Evolutionary conservation across 345 rosid genomes (phyloP).

Genomic region (Syzygium jambos): DNA sequence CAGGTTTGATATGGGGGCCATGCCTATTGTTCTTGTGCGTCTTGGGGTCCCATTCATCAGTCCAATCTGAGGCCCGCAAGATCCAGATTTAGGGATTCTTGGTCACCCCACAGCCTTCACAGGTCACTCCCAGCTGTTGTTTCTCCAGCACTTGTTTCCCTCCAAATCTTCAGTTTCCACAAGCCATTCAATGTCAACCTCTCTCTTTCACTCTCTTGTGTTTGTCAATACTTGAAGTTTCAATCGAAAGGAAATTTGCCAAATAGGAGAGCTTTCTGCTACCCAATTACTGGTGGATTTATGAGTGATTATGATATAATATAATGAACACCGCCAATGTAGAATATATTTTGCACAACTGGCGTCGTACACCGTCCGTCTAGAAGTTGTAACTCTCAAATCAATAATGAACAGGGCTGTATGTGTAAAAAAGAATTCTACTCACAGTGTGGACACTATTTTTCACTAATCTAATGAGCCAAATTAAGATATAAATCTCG

Average conservation of each 20-base stretch:
- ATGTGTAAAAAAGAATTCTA: rapidly evolving
- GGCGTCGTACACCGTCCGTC: rapidly evolving
- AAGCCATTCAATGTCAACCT: background rate
- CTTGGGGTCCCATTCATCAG: background rate
- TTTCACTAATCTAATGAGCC: background rate
- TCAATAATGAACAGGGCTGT: background rate
- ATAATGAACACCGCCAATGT: too few relatives aligned
- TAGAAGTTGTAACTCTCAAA: background rate
- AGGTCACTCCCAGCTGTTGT: background rate
- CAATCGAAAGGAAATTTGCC: background rate
- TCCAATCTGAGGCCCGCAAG: background rate
- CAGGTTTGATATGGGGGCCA: background rate
- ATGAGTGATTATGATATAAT: too few relatives aligned
- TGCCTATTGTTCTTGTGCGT: background rate
- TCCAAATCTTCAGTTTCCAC: background rate
- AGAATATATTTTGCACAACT: background rate
- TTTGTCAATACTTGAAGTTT: background rate
- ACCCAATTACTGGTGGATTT: background rate
- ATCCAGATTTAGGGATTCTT: background rate
- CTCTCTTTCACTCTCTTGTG: too few relatives aligned
- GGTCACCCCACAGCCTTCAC: background rate
- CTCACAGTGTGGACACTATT: rapidly evolving
- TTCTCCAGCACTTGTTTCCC: background rate
- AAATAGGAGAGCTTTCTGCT: too few relatives aligned
- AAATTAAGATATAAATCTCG: too few relatives aligned